phyloP scores from a whole-genome alignment of 2,329 filamentous ascomycete species.

The Didymella glomerata region DNA sequence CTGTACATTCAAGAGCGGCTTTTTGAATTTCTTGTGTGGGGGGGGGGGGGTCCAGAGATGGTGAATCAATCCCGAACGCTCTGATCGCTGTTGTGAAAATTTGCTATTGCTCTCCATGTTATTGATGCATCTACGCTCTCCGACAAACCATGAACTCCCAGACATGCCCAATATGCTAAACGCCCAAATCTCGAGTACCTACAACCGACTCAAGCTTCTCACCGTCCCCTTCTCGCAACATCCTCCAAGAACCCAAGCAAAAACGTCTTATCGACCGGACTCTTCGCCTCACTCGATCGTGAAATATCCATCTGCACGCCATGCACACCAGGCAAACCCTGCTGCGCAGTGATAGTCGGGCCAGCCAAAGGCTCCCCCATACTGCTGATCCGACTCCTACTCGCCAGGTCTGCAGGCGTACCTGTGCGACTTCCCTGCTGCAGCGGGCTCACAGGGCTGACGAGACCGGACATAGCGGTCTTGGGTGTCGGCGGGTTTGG shows the following conservation, averaged over 20 bases:
- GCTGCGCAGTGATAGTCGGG: neutral
- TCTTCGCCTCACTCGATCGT: constrained; percentile 35
- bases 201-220: neutral
- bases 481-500: constrained; percentile 44
- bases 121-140: no score
- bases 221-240: constrained; percentile 50
- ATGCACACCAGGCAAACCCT: neutral
- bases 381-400: constrained; percentile 46
- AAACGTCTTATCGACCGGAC: constrained; percentile 76
- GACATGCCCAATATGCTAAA: neutral
- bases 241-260: constrained; percentile 77
- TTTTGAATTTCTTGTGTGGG: neutral
- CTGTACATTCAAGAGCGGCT: neutral
- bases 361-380: constrained; percentile 39
- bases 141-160: neutral
- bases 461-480: constrained; percentile 45
- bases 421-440: constrained; percentile 35
- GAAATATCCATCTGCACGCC: neutral
- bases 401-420: constrained; percentile 41
- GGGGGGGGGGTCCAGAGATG: neutral
- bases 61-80: neutral
- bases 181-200: neutral
- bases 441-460: constrained; percentile 51
- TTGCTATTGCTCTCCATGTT: no score
- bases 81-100: no score